Evolutionary conservation across 306 rosid genomes (phyloP), one percentile per base, ranked within the genome.

Genomic region (Leucaena leucocephala): DNA sequence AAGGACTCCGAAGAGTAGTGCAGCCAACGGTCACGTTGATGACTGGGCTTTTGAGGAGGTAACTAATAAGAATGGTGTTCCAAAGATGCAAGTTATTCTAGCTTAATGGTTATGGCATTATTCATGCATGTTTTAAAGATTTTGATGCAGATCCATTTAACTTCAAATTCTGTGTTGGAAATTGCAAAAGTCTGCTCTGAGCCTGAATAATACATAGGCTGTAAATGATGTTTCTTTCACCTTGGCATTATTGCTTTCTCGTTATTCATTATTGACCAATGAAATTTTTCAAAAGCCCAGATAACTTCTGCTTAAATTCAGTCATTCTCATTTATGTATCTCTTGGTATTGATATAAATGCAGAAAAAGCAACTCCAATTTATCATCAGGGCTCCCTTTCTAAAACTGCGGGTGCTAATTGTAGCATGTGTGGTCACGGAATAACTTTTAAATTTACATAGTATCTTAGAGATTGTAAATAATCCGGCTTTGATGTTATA

Each of bases 21-120:
- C 84, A 70, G 73, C 82, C 76, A 87, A 85, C 80, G 81, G 87
- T 16, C 82, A 35, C 27, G 14, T 66, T 7, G 89, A 90, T 79
- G 90, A 86, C 74, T 95, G 98, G 98, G 84, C 91, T 85, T 86
- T 82, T 80, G 99, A 92, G 86, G 97, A 95, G 98, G 99, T 95
- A 88, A 82, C 79, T 54, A 62, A 81, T 67, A 43, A 81, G 59
- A 27, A 58, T 27, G 46, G 6, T 78, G 40, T 27, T 72, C 57
- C 33, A 54, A 27, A 58, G 38, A 81, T 80, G 55, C 75, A 54
- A 72, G 33, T 74, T 45, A 38, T 42, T 64, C 48, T 68, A 15
- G 21, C 42, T 67, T 71, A 12, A 54, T 65, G 63, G 16, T 69
- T 86, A 38, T 64, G 5, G 6, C 79, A 22, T 78, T 66, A 46